phyloP scores from a whole-genome alignment of 495 filamentous ascomycete genomes.

The Daldinia caldariorum region DNA sequence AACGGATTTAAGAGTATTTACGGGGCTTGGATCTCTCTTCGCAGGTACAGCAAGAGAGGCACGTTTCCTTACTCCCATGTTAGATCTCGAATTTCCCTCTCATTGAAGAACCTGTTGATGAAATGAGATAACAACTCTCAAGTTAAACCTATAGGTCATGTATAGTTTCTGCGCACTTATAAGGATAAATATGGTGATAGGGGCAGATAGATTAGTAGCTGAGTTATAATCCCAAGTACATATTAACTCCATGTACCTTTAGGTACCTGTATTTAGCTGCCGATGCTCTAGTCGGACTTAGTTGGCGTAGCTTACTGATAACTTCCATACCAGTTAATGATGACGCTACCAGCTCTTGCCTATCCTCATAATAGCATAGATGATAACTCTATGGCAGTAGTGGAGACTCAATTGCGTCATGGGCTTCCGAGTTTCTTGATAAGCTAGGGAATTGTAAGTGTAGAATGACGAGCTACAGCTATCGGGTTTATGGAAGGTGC shows the following conservation, averaged over 20 bases:
- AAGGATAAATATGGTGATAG: too few relatives aligned
- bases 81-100: too few relatives aligned
- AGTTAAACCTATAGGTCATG: too few relatives aligned
- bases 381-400: neutral
- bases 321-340: neutral
- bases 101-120: too few relatives aligned
- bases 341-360: conserved; percentile 9
- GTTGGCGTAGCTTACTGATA: neutral
- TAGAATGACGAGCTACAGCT: neutral
- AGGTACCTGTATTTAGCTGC: too few relatives aligned
- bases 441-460: neutral
- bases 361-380: neutral
- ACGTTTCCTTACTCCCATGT: too few relatives aligned
- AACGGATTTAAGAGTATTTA: neutral
- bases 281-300: neutral
- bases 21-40: neutral
- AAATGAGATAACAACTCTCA: too few relatives aligned
- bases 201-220: neutral
- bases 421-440: conserved; percentile 4
- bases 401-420: conserved; percentile 21
- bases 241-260: too few relatives aligned
- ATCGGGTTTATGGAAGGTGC: neutral
- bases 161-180: too few relatives aligned
- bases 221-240: neutral
- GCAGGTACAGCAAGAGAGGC: neutral